Evolutionary conservation across 768 basidiomycete species (phyloP), one percentile per base, ranked within the genome.

Genomic region (Amanita thiersii): DNA sequence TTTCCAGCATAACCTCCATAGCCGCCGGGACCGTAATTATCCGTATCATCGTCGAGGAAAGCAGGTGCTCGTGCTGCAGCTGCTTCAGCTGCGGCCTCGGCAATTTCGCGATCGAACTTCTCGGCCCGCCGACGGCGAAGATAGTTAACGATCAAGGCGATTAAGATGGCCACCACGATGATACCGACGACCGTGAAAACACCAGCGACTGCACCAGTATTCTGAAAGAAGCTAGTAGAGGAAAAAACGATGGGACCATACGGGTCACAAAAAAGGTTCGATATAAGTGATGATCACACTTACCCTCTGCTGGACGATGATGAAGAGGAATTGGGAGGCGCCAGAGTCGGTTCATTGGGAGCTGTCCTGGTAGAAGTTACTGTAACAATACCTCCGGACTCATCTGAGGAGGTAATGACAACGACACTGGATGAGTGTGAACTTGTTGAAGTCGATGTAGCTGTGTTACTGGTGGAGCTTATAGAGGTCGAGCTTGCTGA

Each of bases 101-200:
- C 78, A 29, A 86, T 75, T 39, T 87, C 86, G n/a, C 69, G 67
- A 55, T 88, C 86, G 50, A 85, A 80, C 31, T 71, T 66, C 46
- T 66, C 57, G 2, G 76, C 77, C 1, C 80, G 76, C 5, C 79
- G 77, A 0, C 84, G 75, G 6, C 83, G 79, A 49, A 84, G 46
- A 46, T 60, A 58, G 44, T 69, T 75, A 26, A 73, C 69, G 34
- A 73, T 46, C 20, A 76, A 47, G 5, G 63, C 64, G 46, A 86
- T 54, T 52, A 73, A 10, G 50, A 83, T 40, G 6, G 62, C 75
- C 35, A 76, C 47, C 14, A 53, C 75, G 38, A 83, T 54, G 24
- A 87, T 50, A n/a, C 84, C 84, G 11, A 79, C 81, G 34, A 77
- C 80, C 14, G 76, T 62, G 62, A 86, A 87, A 0, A 77, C 75